Evolutionary conservation across 345 rosid species (phyloP), one percentile per base, ranked within the genome.

Genomic region (Kandelia obovata): DNA sequence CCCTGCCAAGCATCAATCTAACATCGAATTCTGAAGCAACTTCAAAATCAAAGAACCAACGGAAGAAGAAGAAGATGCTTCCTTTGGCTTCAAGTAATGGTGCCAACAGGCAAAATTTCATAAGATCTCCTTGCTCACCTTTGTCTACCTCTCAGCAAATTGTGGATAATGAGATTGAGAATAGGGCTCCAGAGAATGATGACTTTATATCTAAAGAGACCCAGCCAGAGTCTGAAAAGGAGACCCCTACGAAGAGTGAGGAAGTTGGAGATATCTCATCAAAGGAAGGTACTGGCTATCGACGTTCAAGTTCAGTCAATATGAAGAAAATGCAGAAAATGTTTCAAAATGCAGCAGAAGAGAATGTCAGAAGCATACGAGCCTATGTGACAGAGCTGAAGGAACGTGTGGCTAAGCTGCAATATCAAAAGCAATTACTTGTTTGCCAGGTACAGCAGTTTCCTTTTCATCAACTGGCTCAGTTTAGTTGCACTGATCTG

Each of bases 281-380:
- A 31, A 90, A 82, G 73, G 98, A 90, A 83, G 86, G 88, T 58
- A 83, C 90, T 35, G 92, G 83, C 23, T 91, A 78, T 68, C 79
- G 85, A 7, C 88, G 96, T 73, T 83, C 92, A 73, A 87, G 97
- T 77, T 91, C 96, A 55, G 96, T 92, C 39, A 91, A 95, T 76
- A 95, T 95, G 97, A 95, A 86, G 82, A 95, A 89, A 80, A 95
- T 95, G 99, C 95, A 88, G 88, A 89, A 89, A 70, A 89, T 95
- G 99, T 95, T 91, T 77, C 96, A 92, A 75, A 95, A 84, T 83
- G 99, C 99, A 46, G 97, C 99, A n/a, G 97, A 94, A 82, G 99
- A 94, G 85, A 94, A 94, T 66, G 99, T 94, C 64, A 85, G 99
- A 83, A 91, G 89, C 86, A 94, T 94, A 73, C 77, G 93, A 81